Evolutionary conservation across 352 stramenopile genomes (phyloP), one percentile per base, ranked within the genome.

Genomic region (Thraustotheca clavata): DNA sequence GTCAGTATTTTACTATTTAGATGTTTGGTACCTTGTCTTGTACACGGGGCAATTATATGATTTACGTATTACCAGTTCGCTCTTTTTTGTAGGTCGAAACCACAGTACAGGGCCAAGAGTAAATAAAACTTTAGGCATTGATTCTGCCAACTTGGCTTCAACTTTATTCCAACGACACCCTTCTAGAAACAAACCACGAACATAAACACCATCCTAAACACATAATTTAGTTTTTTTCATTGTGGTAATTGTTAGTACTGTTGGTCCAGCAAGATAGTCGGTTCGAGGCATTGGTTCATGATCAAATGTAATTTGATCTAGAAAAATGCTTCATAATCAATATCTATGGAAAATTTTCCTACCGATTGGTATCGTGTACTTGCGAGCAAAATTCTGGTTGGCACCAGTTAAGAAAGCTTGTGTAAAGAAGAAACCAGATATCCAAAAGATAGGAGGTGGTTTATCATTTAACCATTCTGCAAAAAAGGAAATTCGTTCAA

Each of bases 401-500:
- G 88, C 91, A 31, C 94, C 93, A 0, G 94, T 98, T 43, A 98
- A 73, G 71, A 98, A 98, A 14, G 93, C 91, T 74, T 98, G 88
- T 3, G 94, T 96, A 75, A 98, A 98, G 74, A 97, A 98, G 70
- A 98, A 98, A 0, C 93, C 91, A 20, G 81, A 95, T 59, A 98
- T 83, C 94, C 93, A 98, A 71, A 94, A 98, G 7, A 96, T 81
- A 8, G 79, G 71, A 3, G 91, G 92, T 12, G 89, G 77, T 20
- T 87, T 89, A 52, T 91, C 76, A 29, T 96, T 69, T 7, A 97
- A 70, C 94, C 94, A 98, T 47, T 84, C 81, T 65, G 75, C 76
- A 50, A 97, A 95, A 59, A 98, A 97, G 5, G 73, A 52, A 47
- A 98, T 87, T 16, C 94, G 85, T 59, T 94, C 86, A 41, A 97